These are phyloP conservation scores for Aspergillus ruber DNA, from an alignment of 2,329 filamentous ascomycete genomes.

Conservation along the genomic window DNA sequence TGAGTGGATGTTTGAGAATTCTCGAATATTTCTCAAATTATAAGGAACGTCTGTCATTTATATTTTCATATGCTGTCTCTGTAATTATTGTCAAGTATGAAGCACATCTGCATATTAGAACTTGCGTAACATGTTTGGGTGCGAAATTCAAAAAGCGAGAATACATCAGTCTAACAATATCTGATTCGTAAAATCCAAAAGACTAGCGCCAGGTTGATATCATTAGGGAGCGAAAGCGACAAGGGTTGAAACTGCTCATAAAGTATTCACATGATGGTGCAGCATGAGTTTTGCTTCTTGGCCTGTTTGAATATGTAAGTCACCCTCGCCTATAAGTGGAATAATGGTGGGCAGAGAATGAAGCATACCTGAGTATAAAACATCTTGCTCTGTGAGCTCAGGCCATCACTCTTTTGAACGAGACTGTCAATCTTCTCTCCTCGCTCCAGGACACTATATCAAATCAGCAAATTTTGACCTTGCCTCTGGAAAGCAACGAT, in stretches of 20 bases:
- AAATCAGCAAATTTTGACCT: not conserved
- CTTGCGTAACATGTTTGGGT: too few relatives aligned
- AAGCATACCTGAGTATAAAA: constrained; percentile 71
- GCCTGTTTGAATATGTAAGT: constrained; percentile 35
- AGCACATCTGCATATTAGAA: too few relatives aligned
- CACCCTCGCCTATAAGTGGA: not conserved
- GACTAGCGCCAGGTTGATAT: too few relatives aligned
- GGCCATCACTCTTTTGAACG: constrained; percentile 83
- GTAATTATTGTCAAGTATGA: too few relatives aligned
- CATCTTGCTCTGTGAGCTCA: constrained; percentile 93
- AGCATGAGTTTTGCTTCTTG: constrained; percentile 77
- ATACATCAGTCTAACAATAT: too few relatives aligned
- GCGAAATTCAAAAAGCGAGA: too few relatives aligned
- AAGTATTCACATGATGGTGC: constrained; percentile 54
- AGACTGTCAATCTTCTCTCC: constrained; percentile 95
- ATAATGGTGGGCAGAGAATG: not conserved
- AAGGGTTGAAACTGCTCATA: not conserved
- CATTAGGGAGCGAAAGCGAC: too few relatives aligned
- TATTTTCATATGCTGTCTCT: too few relatives aligned
- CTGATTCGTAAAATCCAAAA: too few relatives aligned
- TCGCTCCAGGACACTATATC: constrained; percentile 57
- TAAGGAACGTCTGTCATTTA: too few relatives aligned
- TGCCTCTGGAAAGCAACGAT: not conserved
- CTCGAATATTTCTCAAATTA: too few relatives aligned
- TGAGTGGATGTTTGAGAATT: too few relatives aligned